phyloP scores from a whole-genome alignment of 2,329 filamentous ascomycete species.

The Colletotrichum sp. region DNA sequence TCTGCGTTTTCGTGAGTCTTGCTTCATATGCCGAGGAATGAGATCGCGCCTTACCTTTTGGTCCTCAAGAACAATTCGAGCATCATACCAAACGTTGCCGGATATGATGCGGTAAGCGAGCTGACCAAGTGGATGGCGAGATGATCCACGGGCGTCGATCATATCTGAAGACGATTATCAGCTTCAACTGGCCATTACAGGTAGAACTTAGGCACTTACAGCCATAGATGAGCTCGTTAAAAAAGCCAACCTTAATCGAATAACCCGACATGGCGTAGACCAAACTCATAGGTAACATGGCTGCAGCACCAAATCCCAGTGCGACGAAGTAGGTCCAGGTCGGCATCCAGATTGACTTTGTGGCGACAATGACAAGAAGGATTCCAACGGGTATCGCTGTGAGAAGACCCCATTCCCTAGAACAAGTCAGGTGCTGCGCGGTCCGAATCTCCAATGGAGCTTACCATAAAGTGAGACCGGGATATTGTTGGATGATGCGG shows the following conservation, averaged over 20 bases:
- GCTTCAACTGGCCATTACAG: neutral
- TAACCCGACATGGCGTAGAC: constrained; percentile 65
- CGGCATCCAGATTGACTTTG: constrained; percentile 60
- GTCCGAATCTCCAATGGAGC: neutral
- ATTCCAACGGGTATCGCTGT: constrained; percentile 22
- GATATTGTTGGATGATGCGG: constrained; percentile 61
- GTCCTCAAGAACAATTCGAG: constrained; percentile 64
- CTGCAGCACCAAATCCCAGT: constrained; percentile 55
- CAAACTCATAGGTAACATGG: constrained; percentile 64
- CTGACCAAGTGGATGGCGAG: constrained; percentile 52
- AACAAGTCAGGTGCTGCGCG: neutral
- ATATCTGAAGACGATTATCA: neutral
- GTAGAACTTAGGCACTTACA: neutral
- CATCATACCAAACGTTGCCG: constrained; percentile 66
- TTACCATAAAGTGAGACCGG: constrained; percentile 36
- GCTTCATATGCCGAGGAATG: no score
- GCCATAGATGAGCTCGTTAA: constrained; percentile 65
- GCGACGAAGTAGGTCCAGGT: constrained; percentile 65
- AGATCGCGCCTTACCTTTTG: neutral
- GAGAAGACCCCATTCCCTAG: constrained; percentile 25
- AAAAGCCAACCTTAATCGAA: constrained; percentile 57
- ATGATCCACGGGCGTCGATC: constrained; percentile 13
- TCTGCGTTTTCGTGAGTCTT: constrained; percentile 51
- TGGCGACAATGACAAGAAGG: constrained; percentile 53
- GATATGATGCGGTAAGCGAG: constrained; percentile 64